Evolutionary conservation across 352 stramenopile genomes (phyloP), one percentile per base, ranked within the genome.

Genomic region (Blastocystis sp.): DNA sequence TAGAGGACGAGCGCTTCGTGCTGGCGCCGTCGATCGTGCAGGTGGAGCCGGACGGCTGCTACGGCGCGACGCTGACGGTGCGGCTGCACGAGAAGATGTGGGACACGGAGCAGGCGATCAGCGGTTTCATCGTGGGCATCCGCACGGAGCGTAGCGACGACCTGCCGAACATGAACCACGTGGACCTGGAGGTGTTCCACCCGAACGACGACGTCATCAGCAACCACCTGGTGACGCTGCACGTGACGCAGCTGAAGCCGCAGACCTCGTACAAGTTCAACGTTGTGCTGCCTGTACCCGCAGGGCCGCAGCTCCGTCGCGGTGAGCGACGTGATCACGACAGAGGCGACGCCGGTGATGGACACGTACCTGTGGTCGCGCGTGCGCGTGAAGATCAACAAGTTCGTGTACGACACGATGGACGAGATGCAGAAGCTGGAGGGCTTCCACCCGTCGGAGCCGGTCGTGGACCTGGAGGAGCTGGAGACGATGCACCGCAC

Each of bases 331-430:
- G 23, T 14, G 28, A 69, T 69, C 41, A 48, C n/a, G 9, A 84
- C 74, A 2, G 14, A 21, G 34, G 14, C 74, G 10, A 84, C 74
- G 4, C 53, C 40, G 23, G 61, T 19, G n/a, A 53, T 84, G 7
- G 74, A 84, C 45, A 84, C 74, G 38, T 84, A 84, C n/a, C 43
- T 84, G 38, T 84, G 74, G 74, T 84, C 74, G 21, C n/a, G 45
- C 52, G 43, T 84, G 40, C 74, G 74, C n/a, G 52, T 69, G 52
- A 66, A 84, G 23, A 67, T 84, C 48, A 64, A 67, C 48, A 62
- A 84, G 34, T 84, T 56, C 40, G 52, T 69, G 3, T 84, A 84
- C 45, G 56, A 84, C 45, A 84, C n/a, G 38, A 17, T 62, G n/a
- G 0, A 61, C 28, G 45, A 84, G 28, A 56, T 84, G 53, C 56